phyloP scores from a whole-genome alignment of 2,329 filamentous ascomycete species.

The Myriosclerotinia scirpicola region DNA sequence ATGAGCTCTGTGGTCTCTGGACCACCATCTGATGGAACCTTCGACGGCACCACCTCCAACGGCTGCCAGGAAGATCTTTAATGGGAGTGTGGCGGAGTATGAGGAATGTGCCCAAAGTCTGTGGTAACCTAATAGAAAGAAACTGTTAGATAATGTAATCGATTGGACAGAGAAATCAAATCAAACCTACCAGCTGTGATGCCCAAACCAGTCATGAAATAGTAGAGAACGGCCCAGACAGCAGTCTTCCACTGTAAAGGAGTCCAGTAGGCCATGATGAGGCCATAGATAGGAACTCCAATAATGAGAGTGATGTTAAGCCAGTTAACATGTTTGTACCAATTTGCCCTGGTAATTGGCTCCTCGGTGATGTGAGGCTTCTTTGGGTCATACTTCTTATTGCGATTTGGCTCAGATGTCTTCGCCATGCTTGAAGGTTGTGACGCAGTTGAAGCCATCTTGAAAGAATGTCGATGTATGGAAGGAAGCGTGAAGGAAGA shows the following conservation, averaged over 20 bases:
- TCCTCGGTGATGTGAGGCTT: constrained; percentile 86
- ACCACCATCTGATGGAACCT: constrained; percentile 88
- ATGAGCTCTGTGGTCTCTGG: constrained; percentile 80
- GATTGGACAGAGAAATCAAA: neutral
- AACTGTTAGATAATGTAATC: constrained; percentile 9
- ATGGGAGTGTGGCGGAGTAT: constrained; percentile 73
- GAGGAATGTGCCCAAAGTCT: constrained; percentile 84
- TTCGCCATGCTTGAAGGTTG: constrained; percentile 37
- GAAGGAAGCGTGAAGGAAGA: constrained; percentile 11
- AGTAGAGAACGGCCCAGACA: constrained; percentile 73
- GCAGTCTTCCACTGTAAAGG: constrained; percentile 71
- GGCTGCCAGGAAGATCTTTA: constrained; percentile 79
- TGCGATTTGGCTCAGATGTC: constrained; percentile 35
- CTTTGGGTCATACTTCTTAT: constrained; percentile 53
- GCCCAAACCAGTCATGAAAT: constrained; percentile 79
- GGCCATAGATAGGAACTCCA: constrained; percentile 71
- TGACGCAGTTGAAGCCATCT: constrained; percentile 24
- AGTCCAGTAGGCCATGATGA: constrained; percentile 75
- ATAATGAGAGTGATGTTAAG: constrained; percentile 82
- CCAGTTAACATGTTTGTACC: constrained; percentile 94
- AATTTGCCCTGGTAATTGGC: constrained; percentile 78
- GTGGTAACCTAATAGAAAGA: constrained; percentile 60
- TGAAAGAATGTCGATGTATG: constrained; percentile 25
- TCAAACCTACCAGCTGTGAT: constrained; percentile 67
- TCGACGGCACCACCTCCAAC: constrained; percentile 81